A percentile compares a stretch with the other conserved stretches of the same genome.
Conservation (phyloP, 306 rosid genomes). For the Vicia sativa region DNA sequence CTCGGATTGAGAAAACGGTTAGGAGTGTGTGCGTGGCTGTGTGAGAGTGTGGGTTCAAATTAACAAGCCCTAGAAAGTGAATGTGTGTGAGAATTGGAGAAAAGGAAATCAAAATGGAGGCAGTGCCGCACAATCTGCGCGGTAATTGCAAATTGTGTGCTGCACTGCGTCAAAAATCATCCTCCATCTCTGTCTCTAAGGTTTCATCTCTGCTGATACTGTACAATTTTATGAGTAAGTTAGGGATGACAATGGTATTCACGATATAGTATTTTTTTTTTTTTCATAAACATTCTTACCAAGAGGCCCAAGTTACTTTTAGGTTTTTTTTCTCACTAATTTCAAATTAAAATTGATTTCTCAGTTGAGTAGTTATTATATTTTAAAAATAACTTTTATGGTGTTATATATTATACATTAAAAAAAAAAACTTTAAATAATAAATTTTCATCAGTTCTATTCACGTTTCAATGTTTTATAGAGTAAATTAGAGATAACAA, state of each 20-base stretch:
- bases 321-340: no score
- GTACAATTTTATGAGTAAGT: not conserved
- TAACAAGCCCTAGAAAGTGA: constrained; percentile 3
- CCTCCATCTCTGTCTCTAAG: not conserved
- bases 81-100: not conserved
- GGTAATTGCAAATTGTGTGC: not conserved
- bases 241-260: not conserved
- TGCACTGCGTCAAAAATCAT: not conserved
- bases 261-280: no score
- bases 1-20: constrained; percentile 10
- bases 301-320: no score
- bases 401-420: no score
- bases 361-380: no score
- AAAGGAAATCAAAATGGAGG: constrained; percentile 18
- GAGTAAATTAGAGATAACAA: no score
- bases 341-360: no score
- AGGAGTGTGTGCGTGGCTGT: not conserved
- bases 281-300: no score
- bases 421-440: no score
- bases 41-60: not conserved
- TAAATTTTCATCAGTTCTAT: no score
- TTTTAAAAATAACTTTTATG: no score
- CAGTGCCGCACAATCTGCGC: constrained; percentile 15
- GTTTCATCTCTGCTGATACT: not conserved
- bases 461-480: no score